Percentiles rank a stretch among this genome's conserved stretches.
These are phyloP conservation scores for Trypanosoma theileri DNA, from an alignment of 208 protist species.

Conservation along the genomic window DNA sequence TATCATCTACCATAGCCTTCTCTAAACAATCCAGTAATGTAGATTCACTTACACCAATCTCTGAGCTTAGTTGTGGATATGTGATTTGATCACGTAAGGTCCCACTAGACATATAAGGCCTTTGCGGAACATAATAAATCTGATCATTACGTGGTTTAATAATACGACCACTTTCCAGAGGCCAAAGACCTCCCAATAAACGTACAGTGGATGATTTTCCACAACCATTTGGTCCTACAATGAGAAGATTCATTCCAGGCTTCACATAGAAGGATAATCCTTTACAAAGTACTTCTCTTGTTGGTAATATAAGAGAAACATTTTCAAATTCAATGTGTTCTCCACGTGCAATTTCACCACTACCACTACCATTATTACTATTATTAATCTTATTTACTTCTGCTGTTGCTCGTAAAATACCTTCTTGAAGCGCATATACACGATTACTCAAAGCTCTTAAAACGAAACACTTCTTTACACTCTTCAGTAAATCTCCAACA, in stretches of 20 bases:
- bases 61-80: slow-evolving; percentile 64
- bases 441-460: slow-evolving; percentile 59
- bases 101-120: slow-evolving; percentile 80
- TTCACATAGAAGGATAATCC: slow-evolving; percentile 75
- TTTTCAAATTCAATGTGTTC: slow-evolving; percentile 84
- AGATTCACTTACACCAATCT: slow-evolving; percentile 58
- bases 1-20: slow-evolving; percentile 60
- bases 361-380: slow-evolving; percentile 11
- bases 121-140: slow-evolving; percentile 88
- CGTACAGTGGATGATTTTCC: slow-evolving; percentile 91
- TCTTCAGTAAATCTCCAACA: slow-evolving; percentile 47
- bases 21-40: slow-evolving; percentile 62
- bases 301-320: slow-evolving; percentile 69
- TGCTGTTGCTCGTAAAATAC: slow-evolving; percentile 35
- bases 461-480: slow-evolving; percentile 41
- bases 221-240: slow-evolving; percentile 90
- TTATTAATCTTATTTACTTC: slow-evolving; percentile 19
- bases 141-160: slow-evolving; percentile 69
- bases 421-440: slow-evolving; percentile 46
- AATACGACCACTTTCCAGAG: slow-evolving; percentile 58
- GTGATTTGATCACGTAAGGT: slow-evolving; percentile 89
- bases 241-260: slow-evolving; percentile 85
- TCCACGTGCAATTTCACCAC: slow-evolving; percentile 37
- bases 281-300: slow-evolving; percentile 52
- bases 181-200: slow-evolving; percentile 83